Conservation (phyloP, 1,284 basidiomycete species). For the Vanrija sp. region DNA sequence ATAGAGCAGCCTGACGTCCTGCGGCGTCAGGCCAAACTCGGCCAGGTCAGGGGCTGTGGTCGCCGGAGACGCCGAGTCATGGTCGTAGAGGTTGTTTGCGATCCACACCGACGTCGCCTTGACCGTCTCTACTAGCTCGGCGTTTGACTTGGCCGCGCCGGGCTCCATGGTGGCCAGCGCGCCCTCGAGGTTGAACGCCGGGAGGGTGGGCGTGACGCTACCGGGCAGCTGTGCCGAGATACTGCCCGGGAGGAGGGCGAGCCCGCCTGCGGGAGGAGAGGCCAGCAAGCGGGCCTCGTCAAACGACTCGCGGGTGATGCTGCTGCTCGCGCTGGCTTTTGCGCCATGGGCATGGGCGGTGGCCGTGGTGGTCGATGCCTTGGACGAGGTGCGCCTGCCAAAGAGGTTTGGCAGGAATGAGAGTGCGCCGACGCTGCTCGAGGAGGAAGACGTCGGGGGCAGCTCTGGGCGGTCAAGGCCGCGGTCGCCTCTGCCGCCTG, state of each 20-base stretch:
- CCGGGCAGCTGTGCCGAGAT: not conserved
- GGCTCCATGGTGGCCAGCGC: constrained; percentile 33
- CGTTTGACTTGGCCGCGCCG: constrained; percentile 17
- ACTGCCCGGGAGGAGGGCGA: constrained; percentile 3
- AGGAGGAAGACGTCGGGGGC: constrained; percentile 8
- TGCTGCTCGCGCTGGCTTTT: constrained; percentile 8
- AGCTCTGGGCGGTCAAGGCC: constrained; percentile 20
- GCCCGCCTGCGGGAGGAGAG: constrained; percentile 7
- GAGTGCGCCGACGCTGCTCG: constrained; percentile 11
- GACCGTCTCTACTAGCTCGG: constrained; percentile 29
- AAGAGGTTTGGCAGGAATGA: constrained; percentile 26
- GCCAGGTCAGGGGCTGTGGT: constrained; percentile 2
- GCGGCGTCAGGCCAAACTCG: constrained; percentile 9
- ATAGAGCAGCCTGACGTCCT: constrained; percentile 30
- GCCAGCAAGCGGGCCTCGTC: constrained; percentile 9
- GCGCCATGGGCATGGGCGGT: constrained; percentile 6
- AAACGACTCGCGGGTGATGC: constrained; percentile 11
- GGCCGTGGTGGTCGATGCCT: constrained; percentile 8
- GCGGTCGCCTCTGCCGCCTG: constrained; percentile 17
- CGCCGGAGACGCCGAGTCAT: not conserved
- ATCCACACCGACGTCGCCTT: constrained; percentile 36
- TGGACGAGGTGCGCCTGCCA: constrained; percentile 20
- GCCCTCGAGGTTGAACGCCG: constrained; percentile 31
- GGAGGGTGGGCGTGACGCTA: not conserved
- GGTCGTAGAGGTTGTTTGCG: constrained; percentile 22